These are phyloP conservation scores for Synchytrium microbalum DNA, from an alignment of 371 early-diverging fungal genomes.

Conservation along the genomic window DNA sequence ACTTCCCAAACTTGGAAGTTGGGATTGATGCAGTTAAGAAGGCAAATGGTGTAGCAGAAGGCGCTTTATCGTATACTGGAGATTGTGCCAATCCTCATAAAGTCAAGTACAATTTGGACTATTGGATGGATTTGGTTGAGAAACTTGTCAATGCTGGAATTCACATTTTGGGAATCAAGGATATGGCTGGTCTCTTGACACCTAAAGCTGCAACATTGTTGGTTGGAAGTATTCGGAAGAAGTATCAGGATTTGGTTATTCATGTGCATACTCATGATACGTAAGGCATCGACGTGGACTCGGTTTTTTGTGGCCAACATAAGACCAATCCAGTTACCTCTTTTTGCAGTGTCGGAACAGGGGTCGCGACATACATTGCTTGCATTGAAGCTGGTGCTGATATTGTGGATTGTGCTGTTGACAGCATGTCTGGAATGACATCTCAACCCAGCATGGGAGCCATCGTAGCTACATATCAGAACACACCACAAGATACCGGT, in stretches of 20 bases:
- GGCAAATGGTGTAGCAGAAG: constrained; percentile 93
- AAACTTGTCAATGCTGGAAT: constrained; percentile 82
- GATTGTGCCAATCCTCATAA: constrained; percentile 75
- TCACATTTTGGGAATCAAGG: constrained; percentile 91
- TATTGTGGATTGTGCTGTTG: constrained; percentile 85
- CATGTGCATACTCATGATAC: constrained; percentile 76
- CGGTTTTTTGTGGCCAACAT: too few relatives aligned
- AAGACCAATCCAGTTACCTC: too few relatives aligned
- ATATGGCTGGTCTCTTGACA: constrained; percentile 95
- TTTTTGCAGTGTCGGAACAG: constrained; percentile 93
- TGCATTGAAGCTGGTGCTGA: constrained; percentile 92
- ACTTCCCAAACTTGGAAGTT: constrained; percentile 85
- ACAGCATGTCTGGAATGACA: constrained; percentile 91
- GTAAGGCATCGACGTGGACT: too few relatives aligned
- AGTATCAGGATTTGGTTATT: constrained; percentile 86
- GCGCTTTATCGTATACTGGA: constrained; percentile 88
- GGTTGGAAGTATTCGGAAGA: constrained; percentile 70
- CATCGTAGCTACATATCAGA: constrained; percentile 72
- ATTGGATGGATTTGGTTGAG: constrained; percentile 84
- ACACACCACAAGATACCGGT: constrained; percentile 68
- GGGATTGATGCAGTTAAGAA: constrained; percentile 88
- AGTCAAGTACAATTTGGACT: constrained; percentile 76
- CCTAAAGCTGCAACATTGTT: constrained; percentile 79
- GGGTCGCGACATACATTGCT: constrained; percentile 89
- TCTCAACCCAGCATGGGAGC: constrained; percentile 96